Evolutionary conservation across 805 yeast species (phyloP).

Genomic region (Lachancea dasiensis): DNA sequence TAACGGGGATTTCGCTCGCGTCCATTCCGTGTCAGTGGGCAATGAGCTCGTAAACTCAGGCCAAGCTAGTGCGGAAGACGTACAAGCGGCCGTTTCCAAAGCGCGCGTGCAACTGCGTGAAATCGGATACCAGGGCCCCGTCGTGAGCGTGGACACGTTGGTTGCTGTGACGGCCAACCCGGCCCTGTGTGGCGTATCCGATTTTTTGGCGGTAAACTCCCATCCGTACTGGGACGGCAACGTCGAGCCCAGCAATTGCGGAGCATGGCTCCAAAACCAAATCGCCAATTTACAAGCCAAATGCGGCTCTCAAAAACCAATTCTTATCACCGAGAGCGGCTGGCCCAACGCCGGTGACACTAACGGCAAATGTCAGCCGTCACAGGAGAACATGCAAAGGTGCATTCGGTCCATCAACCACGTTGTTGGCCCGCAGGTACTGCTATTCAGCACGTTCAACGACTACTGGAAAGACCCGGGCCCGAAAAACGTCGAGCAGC

Average conservation of each 20-base stretch:
- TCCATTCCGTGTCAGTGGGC: conserved; percentile 53
- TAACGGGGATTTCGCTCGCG: conserved; percentile 38
- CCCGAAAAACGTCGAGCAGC: conserved; percentile 69
- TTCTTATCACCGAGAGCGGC: conserved; percentile 72
- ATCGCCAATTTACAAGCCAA: conserved; percentile 41
- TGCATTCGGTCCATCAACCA: conserved; percentile 59
- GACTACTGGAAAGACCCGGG: conserved; percentile 87
- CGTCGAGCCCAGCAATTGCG: conserved; percentile 57
- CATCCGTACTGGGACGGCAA: conserved; percentile 69
- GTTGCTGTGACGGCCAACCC: conserved; percentile 53
- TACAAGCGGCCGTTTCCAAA: conserved; percentile 49
- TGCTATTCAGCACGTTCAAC: conserved; percentile 65
- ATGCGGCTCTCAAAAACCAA: conserved; percentile 44
- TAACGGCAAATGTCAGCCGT: conserved; percentile 64
- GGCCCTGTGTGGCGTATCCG: conserved; percentile 59
- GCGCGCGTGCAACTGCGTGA: conserved; percentile 47
- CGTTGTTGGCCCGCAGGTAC: conserved; percentile 48
- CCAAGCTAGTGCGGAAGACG: conserved; percentile 46
- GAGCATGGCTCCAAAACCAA: conserved; percentile 57
- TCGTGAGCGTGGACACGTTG: conserved; percentile 81
- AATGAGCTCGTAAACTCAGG: conserved; percentile 70
- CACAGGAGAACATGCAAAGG: conserved; percentile 52
- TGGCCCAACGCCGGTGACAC: conserved; percentile 65
- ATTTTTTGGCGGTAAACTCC: conserved; percentile 71
- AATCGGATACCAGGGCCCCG: conserved; percentile 66